Conservation (phyloP, 2,329 filamentous ascomycete genomes). For the Venturia asperata region DNA sequence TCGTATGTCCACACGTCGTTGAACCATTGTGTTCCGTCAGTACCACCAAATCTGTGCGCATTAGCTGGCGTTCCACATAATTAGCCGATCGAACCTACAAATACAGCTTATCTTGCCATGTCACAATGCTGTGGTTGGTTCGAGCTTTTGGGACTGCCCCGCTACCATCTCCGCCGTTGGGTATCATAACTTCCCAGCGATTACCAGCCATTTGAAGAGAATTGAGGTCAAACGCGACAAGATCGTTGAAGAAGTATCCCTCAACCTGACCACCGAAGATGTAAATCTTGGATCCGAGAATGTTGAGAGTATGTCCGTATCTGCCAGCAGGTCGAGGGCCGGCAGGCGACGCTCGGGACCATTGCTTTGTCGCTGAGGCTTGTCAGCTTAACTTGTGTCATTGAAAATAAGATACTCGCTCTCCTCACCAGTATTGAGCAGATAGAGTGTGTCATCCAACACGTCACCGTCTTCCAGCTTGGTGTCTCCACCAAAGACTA, state of each 20-base stretch:
- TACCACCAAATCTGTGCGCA: constrained; percentile 75
- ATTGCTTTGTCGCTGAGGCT: constrained; percentile 79
- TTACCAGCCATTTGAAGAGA: constrained; percentile 86
- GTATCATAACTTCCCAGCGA: constrained; percentile 87
- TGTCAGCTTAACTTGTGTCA: constrained; percentile 27
- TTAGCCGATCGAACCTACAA: constrained; percentile 55
- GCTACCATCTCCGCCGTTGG: constrained; percentile 56
- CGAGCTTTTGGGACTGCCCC: constrained; percentile 74
- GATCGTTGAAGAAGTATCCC: constrained; percentile 95
- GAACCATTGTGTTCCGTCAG: constrained; percentile 94
- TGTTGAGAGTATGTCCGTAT: constrained; percentile 94
- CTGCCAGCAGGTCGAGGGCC: constrained; percentile 80
- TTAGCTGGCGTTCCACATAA: constrained; percentile 7
- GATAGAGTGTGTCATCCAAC: constrained; percentile 89
- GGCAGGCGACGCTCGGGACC: constrained; percentile 87
- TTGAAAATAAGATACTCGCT: neutral
- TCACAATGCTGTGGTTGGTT: constrained; percentile 91
- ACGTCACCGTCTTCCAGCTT: constrained; percentile 91
- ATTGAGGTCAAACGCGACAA: constrained; percentile 92
- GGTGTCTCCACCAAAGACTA: constrained; percentile 96
- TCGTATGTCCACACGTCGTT: constrained; percentile 99
- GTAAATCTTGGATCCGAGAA: constrained; percentile 92
- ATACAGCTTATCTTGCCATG: constrained; percentile 88
- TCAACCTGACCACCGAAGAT: constrained; percentile 97
- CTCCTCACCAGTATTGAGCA: constrained; percentile 89